Percentiles rank a stretch among this genome's conserved stretches.
phyloP scores from a whole-genome alignment of 1,284 basidiomycete species.

The Sutorius eximius region DNA sequence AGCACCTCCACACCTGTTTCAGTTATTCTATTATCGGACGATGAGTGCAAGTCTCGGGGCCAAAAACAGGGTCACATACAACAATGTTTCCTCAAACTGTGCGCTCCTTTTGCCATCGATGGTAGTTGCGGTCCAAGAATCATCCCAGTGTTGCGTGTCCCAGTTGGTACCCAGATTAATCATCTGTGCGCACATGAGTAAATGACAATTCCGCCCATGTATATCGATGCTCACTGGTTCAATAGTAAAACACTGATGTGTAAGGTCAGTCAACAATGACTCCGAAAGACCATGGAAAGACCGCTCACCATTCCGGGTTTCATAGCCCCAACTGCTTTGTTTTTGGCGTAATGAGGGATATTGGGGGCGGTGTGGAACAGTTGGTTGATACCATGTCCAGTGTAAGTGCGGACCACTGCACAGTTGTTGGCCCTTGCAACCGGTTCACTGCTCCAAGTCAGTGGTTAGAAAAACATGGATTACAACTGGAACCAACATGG shows the following conservation, averaged over 20 bases:
- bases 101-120: constrained; percentile 86
- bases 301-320: constrained; percentile 75
- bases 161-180: constrained; percentile 81
- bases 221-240: constrained; percentile 62
- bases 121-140: constrained; percentile 94
- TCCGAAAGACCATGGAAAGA: not conserved
- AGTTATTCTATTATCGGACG: constrained; percentile 66
- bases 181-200: constrained; percentile 60
- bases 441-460: constrained; percentile 60
- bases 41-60: constrained; percentile 10
- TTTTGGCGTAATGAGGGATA: constrained; percentile 85
- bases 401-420: constrained; percentile 84
- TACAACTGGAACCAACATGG: constrained; percentile 56
- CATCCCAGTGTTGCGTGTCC: constrained; percentile 79
- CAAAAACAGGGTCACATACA: constrained; percentile 53
- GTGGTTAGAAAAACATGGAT: constrained; percentile 2
- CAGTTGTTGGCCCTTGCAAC: constrained; percentile 79
- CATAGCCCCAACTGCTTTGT: constrained; percentile 81
- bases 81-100: constrained; percentile 92
- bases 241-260: constrained; percentile 64
- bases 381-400: constrained; percentile 88
- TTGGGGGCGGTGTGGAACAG: constrained; percentile 78
- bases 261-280: constrained; percentile 6
- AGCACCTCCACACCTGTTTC: constrained; percentile 89
- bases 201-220: not conserved